Base-by-base conservation (phyloP, 2,329 filamentous ascomycete genomes). In the Hirsutella minnesotensis region DNA sequence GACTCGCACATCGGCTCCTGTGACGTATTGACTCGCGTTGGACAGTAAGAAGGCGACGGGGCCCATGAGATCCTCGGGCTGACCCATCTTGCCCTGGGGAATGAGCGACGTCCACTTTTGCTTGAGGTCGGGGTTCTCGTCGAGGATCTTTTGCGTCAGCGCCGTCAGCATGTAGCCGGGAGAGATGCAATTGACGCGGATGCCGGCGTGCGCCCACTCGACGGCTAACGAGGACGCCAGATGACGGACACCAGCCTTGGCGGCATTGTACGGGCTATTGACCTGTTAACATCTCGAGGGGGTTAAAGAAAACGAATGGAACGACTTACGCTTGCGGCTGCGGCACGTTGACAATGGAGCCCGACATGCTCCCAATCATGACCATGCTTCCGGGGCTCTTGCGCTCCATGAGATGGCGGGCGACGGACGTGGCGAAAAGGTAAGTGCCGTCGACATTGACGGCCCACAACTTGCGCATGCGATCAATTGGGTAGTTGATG, bases 151-250 rank as follows among this genome's bases (percentile, higher is more conserved):
- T 68, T 88, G 80, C 35, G 88, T 95, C 84, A 95, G 67, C 45
- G 88, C 85, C 15, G 90, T 95, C 51, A 95, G 69, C 90, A 96
- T 96, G 66, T 96, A 96, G 37, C 92, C 90, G 0, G 90, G 90
- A 24, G 83, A 88, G 60, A 96, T 92, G 64, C 86, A 92, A 69
- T 96, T 96, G 52, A 96, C 90, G 30, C 90, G 79, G 57, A 96
- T 95, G 51, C 82, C 82, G 31, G 82, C 79, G 52, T 81, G 73
- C 0, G 90, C 88, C 90, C 92, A 96, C 64, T 96, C 92, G 40
- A 95, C 89, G 30, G 89, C 89, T 54, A 95, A 72, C 50, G 84
- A 92, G 31, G 85, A 77, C 12, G 87, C 88, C 47, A 96, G 66
- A 64, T 96, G 90, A 48, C 89, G 75, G 38, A 96, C 84, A 10